A percentile compares a stretch with the other conserved stretches of the same genome.
Conservation (phyloP, 345 rosid species). For the Syzygium aqueum region DNA sequence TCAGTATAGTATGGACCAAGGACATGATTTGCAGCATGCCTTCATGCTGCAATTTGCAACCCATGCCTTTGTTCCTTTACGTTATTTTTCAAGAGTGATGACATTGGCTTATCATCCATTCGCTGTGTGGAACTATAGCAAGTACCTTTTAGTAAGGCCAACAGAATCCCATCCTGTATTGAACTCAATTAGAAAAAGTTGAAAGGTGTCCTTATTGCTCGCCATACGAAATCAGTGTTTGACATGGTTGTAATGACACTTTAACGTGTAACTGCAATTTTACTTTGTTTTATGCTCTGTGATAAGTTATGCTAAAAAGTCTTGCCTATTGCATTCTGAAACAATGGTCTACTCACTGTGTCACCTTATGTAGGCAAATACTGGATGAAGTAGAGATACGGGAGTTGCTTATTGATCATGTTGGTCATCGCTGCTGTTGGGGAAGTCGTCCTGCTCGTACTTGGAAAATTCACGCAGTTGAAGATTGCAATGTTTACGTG, state of each 20-base stretch:
- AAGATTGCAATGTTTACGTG: constrained; percentile 92
- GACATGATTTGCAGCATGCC: not conserved
- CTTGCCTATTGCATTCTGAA: not conserved
- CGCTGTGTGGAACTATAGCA: not conserved
- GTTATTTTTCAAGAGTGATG: not conserved
- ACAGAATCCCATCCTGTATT: not conserved
- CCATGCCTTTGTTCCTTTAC: not conserved
- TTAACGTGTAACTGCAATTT: not conserved
- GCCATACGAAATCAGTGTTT: not conserved
- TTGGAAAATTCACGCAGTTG: constrained; percentile 79
- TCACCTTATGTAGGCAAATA: constrained; percentile 41
- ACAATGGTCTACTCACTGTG: not conserved
- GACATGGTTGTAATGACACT: not conserved
- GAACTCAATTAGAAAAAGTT: not conserved
- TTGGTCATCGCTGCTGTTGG: constrained; percentile 96
- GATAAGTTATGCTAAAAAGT: not conserved
- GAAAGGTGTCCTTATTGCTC: not conserved
- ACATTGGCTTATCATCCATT: not conserved
- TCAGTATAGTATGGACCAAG: not conserved
- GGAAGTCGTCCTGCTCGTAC: constrained; percentile 97
- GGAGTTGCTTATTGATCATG: constrained; percentile 87
- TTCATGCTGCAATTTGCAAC: not conserved
- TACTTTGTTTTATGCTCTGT: not conserved
- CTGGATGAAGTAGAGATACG: constrained; percentile 91
- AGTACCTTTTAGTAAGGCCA: not conserved